Base-by-base conservation (phyloP, 208 protist genomes). In the Trypanosoma rangeli region DNA sequence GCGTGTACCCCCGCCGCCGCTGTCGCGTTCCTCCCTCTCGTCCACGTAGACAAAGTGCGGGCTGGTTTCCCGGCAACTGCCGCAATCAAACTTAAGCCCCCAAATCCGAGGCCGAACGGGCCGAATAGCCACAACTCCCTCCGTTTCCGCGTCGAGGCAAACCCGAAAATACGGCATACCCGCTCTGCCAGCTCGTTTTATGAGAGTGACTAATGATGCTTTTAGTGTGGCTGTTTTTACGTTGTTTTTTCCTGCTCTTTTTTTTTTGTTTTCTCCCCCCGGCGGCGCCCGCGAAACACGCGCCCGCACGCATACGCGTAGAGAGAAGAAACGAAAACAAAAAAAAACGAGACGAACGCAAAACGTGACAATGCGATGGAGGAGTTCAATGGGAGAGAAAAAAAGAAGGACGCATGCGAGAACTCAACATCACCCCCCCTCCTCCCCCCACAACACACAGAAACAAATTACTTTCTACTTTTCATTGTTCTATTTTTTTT, bases 111-210 rank as follows among this genome's bases (percentile, higher is more conserved):
- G 75, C 24, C 64, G 55, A 13, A 50, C 39, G 0, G 86, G 79
- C 8, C 16, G 29, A 56, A 94, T 87, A 3, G 49, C 22, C 12
- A 57, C 63, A 33, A 94, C 78, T 49, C 78, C 70, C 35, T 89
- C 83, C n/a, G 64, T 79, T 74, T 89, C 84, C 20, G 85, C 82
- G 18, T 57, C 24, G 55, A 92, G 74, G 18, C 83, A 70, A 35
- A 85, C 26, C 39, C 74, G 44, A 63, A 84, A 94, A 26, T 82
- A 33, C 22, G 89, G 89, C 89, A 94, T 94, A 12, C 22, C 58
- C 5, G 13, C 44, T 65, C 42, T 64, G 0, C 5, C 35, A 9
- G 59, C 65, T 72, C 57, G 4, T 39, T 42, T 28, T 66, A 9
- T 16, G 42, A 7, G 7, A 7, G 33, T 37, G 33, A 37, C n/a